phyloP scores from a whole-genome alignment of 257 asterid genomes.

The Solanum ossicruentum region DNA sequence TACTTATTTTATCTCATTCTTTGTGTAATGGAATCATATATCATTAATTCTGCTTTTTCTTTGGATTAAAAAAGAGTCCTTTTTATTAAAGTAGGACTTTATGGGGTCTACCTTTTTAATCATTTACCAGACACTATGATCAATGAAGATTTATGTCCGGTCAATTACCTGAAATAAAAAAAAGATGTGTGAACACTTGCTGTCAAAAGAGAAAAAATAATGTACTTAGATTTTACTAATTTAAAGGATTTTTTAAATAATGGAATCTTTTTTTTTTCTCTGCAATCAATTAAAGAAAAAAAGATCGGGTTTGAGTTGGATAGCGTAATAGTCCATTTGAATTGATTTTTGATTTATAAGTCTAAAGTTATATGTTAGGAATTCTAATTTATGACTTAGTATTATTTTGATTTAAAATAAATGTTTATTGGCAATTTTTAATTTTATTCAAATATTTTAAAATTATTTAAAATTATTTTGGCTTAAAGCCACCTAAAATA shows the following conservation, averaged over 20 bases:
- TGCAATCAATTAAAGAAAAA: not conserved
- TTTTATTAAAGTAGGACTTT: not conserved
- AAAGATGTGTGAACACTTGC: not conserved
- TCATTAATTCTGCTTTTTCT: not conserved
- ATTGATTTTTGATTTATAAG: too few relatives aligned
- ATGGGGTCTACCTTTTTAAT: not conserved
- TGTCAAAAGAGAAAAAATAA: not conserved
- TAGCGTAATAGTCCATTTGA: rapidly evolving
- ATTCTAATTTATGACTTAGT: too few relatives aligned
- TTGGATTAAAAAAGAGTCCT: not conserved
- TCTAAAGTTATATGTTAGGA: too few relatives aligned
- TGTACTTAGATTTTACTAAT: not conserved
- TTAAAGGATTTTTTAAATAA: not conserved
- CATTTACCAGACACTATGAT: not conserved
- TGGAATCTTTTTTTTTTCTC: not conserved
- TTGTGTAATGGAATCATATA: not conserved
- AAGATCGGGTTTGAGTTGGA: not conserved
- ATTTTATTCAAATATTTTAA: too few relatives aligned
- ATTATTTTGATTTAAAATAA: too few relatives aligned
- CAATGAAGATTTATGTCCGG: not conserved
- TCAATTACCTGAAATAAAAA: not conserved
- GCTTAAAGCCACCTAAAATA: too few relatives aligned
- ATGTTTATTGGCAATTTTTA: too few relatives aligned
- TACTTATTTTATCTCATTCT: not conserved
- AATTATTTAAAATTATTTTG: too few relatives aligned